These are phyloP conservation scores for Dentipellis fragilis DNA, from an alignment of 768 basidiomycete species.

Conservation along the genomic window DNA sequence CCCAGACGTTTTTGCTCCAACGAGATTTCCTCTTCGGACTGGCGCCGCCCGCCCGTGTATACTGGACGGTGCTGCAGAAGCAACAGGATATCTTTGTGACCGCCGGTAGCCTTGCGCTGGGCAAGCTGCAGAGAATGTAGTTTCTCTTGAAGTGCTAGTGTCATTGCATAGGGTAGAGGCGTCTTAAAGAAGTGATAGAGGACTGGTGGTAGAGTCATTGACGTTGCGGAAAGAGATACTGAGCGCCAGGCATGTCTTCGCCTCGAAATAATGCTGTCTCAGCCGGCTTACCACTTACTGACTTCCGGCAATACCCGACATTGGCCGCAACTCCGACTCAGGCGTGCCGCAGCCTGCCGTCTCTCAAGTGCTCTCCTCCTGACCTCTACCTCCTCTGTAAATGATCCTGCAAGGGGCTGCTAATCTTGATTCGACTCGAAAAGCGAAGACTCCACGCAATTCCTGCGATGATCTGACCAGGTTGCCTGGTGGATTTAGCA, in stretches of 20 bases:
- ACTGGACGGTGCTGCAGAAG: constrained; percentile 88
- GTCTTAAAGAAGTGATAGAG: constrained; percentile 66
- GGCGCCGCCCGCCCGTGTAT: constrained; percentile 89
- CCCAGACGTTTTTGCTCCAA: constrained; percentile 58
- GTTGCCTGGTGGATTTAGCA: no score
- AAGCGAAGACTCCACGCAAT: no score
- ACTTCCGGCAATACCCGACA: no score
- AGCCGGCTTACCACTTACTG: background rate
- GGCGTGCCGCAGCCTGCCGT: background rate
- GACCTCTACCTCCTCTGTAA: background rate
- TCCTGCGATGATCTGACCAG: no score
- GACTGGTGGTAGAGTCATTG: constrained; percentile 47
- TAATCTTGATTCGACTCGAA: no score
- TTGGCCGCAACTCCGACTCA: background rate
- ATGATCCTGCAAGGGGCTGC: background rate
- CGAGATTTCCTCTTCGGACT: constrained; percentile 48
- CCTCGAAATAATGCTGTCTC: background rate
- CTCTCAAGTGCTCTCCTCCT: background rate
- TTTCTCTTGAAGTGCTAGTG: constrained; percentile 60
- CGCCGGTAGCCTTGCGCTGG: constrained; percentile 31
- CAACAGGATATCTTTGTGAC: constrained; percentile 54
- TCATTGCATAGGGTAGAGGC: constrained; percentile 69
- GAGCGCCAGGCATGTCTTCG: background rate
- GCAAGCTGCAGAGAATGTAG: constrained; percentile 58
- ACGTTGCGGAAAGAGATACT: background rate